A percentile compares a stretch with the other conserved stretches of the same genome.
These are phyloP conservation scores for Setaria italica DNA, from an alignment of 202 grass and related monocot species.

Conservation along the genomic window DNA sequence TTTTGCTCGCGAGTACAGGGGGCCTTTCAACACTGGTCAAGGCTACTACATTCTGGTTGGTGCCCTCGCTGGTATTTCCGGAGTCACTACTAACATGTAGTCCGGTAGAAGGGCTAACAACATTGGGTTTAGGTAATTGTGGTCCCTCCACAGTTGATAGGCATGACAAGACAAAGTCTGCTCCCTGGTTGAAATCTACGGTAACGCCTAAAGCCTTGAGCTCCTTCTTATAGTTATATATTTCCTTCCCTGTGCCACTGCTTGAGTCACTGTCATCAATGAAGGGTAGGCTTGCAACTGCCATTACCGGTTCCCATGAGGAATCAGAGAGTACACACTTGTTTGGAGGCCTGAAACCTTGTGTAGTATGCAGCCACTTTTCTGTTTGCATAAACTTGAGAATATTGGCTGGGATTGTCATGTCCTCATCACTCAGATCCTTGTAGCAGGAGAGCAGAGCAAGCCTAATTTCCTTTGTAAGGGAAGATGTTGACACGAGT, in stretches of 20 bases:
- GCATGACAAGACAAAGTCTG: slow-evolving; percentile 37
- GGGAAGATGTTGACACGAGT: slow-evolving; percentile 33
- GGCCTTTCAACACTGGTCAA: neutral
- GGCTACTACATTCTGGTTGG: neutral
- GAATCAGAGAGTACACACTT: slow-evolving; percentile 49
- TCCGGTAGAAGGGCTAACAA: neutral
- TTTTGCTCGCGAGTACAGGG: slow-evolving; percentile 10
- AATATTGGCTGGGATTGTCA: slow-evolving; percentile 29
- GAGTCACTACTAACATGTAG: neutral
- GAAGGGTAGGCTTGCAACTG: slow-evolving; percentile 50
- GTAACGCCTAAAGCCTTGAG: slow-evolving; percentile 44
- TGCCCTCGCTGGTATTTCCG: neutral
- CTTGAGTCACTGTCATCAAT: slow-evolving; percentile 36
- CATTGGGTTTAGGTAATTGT: neutral
- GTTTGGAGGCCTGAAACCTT: slow-evolving; percentile 52
- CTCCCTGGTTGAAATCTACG: slow-evolving; percentile 30
- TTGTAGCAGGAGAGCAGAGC: slow-evolving; percentile 41
- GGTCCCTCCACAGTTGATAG: slow-evolving; percentile 6
- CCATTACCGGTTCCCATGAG: slow-evolving; percentile 49
- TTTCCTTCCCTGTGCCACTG: slow-evolving; percentile 38
- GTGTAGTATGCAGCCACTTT: slow-evolving; percentile 57
- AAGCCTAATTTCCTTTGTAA: slow-evolving; percentile 42
- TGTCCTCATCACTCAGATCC: neutral
- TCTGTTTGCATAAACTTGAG: slow-evolving; percentile 22
- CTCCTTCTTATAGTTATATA: slow-evolving; percentile 47